Percentiles rank a stretch among this genome's conserved stretches.
Conservation (phyloP, 805 yeast species). For the Maudiozyma turicensis region DNA sequence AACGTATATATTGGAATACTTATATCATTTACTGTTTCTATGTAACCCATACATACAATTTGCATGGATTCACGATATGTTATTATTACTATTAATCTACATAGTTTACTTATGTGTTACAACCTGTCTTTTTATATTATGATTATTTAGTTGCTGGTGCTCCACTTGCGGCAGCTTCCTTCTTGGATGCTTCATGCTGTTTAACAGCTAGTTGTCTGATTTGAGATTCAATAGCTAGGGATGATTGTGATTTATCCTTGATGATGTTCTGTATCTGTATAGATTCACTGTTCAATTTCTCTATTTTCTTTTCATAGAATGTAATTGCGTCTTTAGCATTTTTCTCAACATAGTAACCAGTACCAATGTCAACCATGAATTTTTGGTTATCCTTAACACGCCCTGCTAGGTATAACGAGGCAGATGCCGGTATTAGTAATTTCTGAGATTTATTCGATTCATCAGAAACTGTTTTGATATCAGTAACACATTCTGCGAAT, state of each 20-base stretch:
- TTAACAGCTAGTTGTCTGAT: constrained; percentile 22
- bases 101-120: too few relatives aligned
- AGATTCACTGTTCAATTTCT: constrained; percentile 63
- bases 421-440: constrained; percentile 76
- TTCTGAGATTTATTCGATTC: constrained; percentile 37
- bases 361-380: constrained; percentile 89
- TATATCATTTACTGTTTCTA: too few relatives aligned
- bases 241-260: constrained; percentile 53
- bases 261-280: constrained; percentile 66
- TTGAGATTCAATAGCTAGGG: constrained; percentile 25
- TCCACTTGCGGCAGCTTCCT: neutral
- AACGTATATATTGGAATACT: neutral
- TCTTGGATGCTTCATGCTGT: constrained; percentile 13
- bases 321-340: constrained; percentile 50
- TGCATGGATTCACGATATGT: too few relatives aligned
- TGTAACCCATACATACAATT: too few relatives aligned
- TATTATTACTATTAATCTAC: too few relatives aligned
- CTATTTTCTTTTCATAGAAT: constrained; percentile 67
- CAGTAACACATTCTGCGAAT: constrained; percentile 68
- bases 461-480: constrained; percentile 47
- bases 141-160: neutral
- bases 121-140: too few relatives aligned
- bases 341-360: constrained; percentile 91
- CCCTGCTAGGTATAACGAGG: constrained; percentile 87
- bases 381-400: constrained; percentile 50